Evolutionary conservation across 257 asterid genomes (phyloP), one percentile per base, ranked within the genome.

Genomic region (Solanum etuberosum): DNA sequence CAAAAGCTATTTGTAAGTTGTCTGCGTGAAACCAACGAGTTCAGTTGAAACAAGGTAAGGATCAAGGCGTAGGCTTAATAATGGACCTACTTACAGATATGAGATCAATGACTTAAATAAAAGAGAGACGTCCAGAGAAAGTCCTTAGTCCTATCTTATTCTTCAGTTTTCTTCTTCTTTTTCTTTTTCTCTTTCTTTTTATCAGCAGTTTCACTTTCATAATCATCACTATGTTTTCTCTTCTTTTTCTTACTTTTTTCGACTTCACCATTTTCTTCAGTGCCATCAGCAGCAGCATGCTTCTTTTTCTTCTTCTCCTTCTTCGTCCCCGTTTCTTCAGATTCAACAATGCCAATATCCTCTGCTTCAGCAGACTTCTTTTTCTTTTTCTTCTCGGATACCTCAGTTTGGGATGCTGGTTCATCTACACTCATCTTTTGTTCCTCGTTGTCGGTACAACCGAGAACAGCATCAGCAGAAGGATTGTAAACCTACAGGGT

Each of bases 401-500:
- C 88, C 70, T 87, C 90, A 27, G 25, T 46, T 72, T 83, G 83
- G 76, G 25, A 35, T 23, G 90, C 73, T 8, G 73, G 54, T 86
- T 88, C 83, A 46, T 88, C 87, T 86, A 80, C 59, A 85, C 76
- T 46, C 25, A 42, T 42, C 15, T 35, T 72, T 72, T 42, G 20
- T 63, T 72, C 93, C 32, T 86, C 87, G 83, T 92, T 86, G 84
- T 88, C 90, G 14, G 89, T 81, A 2, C 76, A 93, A 31, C 93
- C 91, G 37, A 93, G 90, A 80, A 92, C 43, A 43, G 96, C 89
- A 85, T 94, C 98, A 1, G 97, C 94, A 29, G 97, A 91, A 65
- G 98, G 94, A 86, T 95, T 95, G 94, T 93, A 95, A 2, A 91
- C 90, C 97, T 93, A 93, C 89, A 90, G 18, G 84, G 23, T 27